Evolutionary conservation across 768 basidiomycete species (phyloP).

Genomic region (Calvatia gigantea): DNA sequence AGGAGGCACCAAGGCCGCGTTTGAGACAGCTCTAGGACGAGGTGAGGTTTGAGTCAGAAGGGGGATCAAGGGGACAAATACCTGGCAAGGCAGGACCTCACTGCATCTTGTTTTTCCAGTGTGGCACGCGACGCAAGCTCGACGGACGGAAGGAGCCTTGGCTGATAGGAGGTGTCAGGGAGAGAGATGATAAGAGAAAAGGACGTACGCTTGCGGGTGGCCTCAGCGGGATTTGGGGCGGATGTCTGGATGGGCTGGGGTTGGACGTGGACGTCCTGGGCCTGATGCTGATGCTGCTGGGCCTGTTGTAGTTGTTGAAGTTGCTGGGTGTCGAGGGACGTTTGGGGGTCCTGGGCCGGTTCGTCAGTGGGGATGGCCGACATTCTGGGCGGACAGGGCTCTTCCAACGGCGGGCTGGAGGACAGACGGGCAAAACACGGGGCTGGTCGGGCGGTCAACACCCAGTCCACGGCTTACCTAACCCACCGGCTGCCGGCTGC

Average conservation of each 20-base stretch:
- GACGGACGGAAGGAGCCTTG: constrained; percentile 77
- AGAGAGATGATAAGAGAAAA: constrained; percentile 15
- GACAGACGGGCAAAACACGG: constrained; percentile 24
- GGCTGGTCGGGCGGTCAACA: constrained; percentile 14
- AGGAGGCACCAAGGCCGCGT: constrained; percentile 66
- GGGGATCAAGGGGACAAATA: constrained; percentile 20
- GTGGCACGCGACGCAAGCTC: constrained; percentile 80
- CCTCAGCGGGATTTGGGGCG: constrained; percentile 27
- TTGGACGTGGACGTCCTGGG: constrained; percentile 16
- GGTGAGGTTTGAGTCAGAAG: not conserved
- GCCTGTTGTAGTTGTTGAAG: constrained; percentile 47
- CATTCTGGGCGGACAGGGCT: constrained; percentile 47
- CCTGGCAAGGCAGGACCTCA: constrained; percentile 81
- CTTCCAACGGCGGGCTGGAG: constrained; percentile 21
- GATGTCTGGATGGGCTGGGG: constrained; percentile 25
- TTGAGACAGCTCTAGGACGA: constrained; percentile 70
- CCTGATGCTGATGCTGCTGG: constrained; percentile 33
- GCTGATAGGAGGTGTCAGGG: constrained; percentile 36
- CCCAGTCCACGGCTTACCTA: constrained; percentile 7
- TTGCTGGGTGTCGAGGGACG: constrained; percentile 60
- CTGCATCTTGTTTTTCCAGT: constrained; percentile 82
- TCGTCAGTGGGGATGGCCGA: constrained; percentile 74
- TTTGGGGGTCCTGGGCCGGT: constrained; percentile 49
- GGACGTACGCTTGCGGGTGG: constrained; percentile 60
- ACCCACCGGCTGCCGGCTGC: constrained; percentile 9